Evolutionary conservation across 164 flowering plant species (phyloP), one percentile per base, ranked within the genome.

Genomic region (Dillenia turbinata): DNA sequence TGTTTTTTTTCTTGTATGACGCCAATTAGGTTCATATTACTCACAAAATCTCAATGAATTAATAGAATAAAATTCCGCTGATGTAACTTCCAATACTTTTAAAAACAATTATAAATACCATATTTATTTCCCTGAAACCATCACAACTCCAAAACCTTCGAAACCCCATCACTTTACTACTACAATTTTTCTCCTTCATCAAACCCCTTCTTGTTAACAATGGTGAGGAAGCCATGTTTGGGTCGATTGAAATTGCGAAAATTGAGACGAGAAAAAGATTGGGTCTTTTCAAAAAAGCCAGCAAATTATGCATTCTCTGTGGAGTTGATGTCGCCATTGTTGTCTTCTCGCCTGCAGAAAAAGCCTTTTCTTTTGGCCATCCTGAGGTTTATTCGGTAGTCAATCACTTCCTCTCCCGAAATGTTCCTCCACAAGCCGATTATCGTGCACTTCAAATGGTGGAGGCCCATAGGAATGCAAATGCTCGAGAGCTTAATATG

Each of bases 281-380:
- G 3, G 66, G 71, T 8, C 71, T 69, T 10, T 69, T 63, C 64
- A 52, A 69, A 19, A 58, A 69, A 19, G 72, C 72, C 2, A 22
- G 54, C 10, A 68, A 69, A 16, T 55, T 69, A 5, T 63, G 60
- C 49, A 52, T 51, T 6, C 62, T 69, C 2, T 63, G 68, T 52
- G 64, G 51, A 10, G 64, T 53, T 2, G 47, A 69, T 12, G 48
- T 57, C 3, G 68, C 72, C 10, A 54, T 69, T 8, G 26, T 69
- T 5, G 68, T 59, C 43, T 69, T 69, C 64, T 69, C 72, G 1
- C 64, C 64, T 1, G 56, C 57, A 5, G 57, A 55, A 44, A 63
- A 53, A 16, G 47, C 56, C 10, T 69, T 51, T 43, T 49, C 59
- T 0, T 69, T 69, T 40, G 72, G 72, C 10, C 72, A 64, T 17